Percentiles rank a stretch among this genome's conserved stretches.
Conservation (phyloP, 1,284 basidiomycete genomes). For the Rhodotorula sp. region DNA sequence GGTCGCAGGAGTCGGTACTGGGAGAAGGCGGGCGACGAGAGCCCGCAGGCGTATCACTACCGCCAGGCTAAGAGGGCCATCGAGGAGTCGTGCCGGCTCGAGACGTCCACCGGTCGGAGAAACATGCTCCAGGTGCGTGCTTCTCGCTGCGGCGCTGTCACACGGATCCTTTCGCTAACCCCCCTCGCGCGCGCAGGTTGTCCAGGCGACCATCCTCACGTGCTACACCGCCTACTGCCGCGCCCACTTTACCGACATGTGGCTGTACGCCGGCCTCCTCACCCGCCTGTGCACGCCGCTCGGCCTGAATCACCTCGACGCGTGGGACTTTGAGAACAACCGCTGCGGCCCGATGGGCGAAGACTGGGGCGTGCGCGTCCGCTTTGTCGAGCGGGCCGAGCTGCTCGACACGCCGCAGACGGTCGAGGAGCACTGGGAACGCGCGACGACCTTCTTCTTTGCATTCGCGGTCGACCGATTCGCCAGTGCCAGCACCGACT, state of each 20-base stretch:
- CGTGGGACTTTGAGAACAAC: conserved; percentile 30
- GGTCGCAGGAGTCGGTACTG: conserved; percentile 26
- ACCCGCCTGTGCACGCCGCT: conserved; percentile 37
- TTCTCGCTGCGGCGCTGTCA: not conserved
- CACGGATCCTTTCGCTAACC: not conserved
- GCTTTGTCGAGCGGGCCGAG: conserved; percentile 16
- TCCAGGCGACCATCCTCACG: conserved; percentile 32
- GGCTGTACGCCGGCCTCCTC: conserved; percentile 30
- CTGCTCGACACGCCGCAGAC: conserved; percentile 18
- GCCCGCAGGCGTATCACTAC: conserved; percentile 35
- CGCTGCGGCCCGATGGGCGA: conserved; percentile 12
- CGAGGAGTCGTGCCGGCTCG: not conserved
- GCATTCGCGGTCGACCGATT: conserved; percentile 42
- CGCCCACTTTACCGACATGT: conserved; percentile 31
- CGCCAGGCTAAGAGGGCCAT: not conserved
- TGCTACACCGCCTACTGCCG: conserved; percentile 32
- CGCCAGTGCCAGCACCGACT: conserved; percentile 34
- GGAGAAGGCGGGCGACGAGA: conserved; percentile 20
- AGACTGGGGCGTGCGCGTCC: conserved; percentile 27
- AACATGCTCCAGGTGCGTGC: conserved; percentile 31
- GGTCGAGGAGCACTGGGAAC: conserved; percentile 34
- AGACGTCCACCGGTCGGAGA: not conserved
- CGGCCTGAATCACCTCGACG: conserved; percentile 34
- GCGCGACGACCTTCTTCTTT: conserved; percentile 37
- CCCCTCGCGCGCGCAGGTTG: conserved; percentile 13